Conservation (phyloP, 768 basidiomycete species). For the Calocybe cyanea region DNA sequence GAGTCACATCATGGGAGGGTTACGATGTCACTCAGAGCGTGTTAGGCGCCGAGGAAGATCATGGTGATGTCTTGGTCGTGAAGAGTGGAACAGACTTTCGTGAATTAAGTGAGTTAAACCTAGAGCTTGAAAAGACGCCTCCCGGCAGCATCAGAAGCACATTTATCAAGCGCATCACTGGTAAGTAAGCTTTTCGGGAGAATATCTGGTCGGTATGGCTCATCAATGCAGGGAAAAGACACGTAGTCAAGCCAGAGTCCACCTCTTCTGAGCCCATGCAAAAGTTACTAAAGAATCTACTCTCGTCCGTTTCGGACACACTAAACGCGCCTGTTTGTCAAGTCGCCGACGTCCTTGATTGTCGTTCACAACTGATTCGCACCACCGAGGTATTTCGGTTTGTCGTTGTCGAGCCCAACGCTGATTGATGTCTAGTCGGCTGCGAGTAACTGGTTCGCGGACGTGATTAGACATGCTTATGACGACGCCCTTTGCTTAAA, state of each 20-base stretch:
- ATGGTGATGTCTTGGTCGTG: slow-evolving; percentile 66
- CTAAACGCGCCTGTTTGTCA: slow-evolving; percentile 76
- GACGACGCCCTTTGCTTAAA: slow-evolving; percentile 62
- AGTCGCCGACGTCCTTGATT: slow-evolving; percentile 62
- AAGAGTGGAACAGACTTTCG: slow-evolving; percentile 92
- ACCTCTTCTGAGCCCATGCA: slow-evolving; percentile 53
- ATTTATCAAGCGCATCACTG: slow-evolving; percentile 58
- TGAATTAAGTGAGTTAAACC: slow-evolving; percentile 71
- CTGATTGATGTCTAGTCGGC: slow-evolving; percentile 45
- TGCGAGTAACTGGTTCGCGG: slow-evolving; percentile 80
- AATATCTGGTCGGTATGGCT: not conserved
- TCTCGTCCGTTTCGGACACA: slow-evolving; percentile 66
- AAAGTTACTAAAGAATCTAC: slow-evolving; percentile 54
- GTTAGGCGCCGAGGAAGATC: slow-evolving; percentile 69
- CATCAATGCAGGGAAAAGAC: slow-evolving; percentile 62
- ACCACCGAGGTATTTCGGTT: slow-evolving; percentile 57
- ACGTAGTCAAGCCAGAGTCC: slow-evolving; percentile 54
- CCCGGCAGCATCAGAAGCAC: slow-evolving; percentile 60
- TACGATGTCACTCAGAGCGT: slow-evolving; percentile 49
- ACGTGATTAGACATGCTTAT: slow-evolving; percentile 79
- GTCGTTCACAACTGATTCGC: slow-evolving; percentile 72
- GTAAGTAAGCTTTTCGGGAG: slow-evolving; percentile 28
- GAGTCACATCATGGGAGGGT: slow-evolving; percentile 62
- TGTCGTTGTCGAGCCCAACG: not conserved
- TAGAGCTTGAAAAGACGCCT: slow-evolving; percentile 60